Evolutionary conservation across 1,284 basidiomycete genomes (phyloP), one percentile per base, ranked within the genome.

Genomic region (Wallemia mellicola): DNA sequence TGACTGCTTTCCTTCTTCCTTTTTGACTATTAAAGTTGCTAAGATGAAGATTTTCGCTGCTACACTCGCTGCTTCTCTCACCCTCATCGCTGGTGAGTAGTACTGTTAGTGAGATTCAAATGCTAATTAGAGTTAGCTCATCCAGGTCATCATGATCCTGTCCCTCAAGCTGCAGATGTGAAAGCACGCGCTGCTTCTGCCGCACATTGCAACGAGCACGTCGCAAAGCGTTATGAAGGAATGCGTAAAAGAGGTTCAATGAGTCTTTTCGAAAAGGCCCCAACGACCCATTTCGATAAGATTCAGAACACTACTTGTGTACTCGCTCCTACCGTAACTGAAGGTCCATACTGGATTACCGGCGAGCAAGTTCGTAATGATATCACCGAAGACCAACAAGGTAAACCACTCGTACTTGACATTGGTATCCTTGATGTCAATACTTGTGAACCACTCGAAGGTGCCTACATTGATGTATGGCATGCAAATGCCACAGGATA

Each of bases 291-390:
- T 19, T 32, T 32, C 30, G 9, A 32, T 19, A 32, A 7, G 9
- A 32, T 32, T 19, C 30, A 32, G 30, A 32, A 32, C 30, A 32
- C 30, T 19, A 32, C 30, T 19, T 32, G 30, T 19, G 30, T 32
- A 19, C 30, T 32, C 30, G 30, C 30, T 9, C 30, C 30, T 19
- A 32, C 30, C 30, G 30, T 32, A 19, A 64, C 48, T 61, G 60
- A 33, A 33, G 64, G 64, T n/a, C 64, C 64, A 2, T 65, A 64
- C 62, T 65, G 63, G 60, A 33, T 65, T 24, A 59, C 63, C n/a
- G 61, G 61, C 27, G 58, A 61, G 15, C 58, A 62, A 14, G 25
- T 61, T 17, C 61, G 64, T 15, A 27, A 54, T 15, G 61, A 64
- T 59, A 28, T 65, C 59, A 64, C 63, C 38, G 64, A 65, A 54